Evolutionary conservation across 1,284 basidiomycete species (phyloP).

Genomic region (Ustilago shanxiensis): DNA sequence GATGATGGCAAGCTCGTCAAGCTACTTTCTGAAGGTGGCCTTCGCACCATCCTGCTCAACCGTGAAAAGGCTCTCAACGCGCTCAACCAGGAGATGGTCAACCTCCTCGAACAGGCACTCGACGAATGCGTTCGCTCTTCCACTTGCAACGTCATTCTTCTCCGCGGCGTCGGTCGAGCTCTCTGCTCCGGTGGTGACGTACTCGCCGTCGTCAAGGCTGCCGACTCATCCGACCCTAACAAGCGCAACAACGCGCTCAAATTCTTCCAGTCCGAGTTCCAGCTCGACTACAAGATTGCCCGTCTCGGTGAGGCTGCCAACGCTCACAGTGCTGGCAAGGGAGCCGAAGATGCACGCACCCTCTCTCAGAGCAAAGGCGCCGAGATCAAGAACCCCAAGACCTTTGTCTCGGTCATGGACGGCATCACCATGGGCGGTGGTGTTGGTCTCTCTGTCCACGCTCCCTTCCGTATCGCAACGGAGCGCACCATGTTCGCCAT

Average conservation of each 20-base stretch:
- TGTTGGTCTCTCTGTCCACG: conserved; percentile 88
- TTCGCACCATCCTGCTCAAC: conserved; percentile 82
- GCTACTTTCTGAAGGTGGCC: conserved; percentile 49
- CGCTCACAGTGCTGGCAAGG: conserved; percentile 73
- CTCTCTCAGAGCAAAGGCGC: conserved; percentile 45
- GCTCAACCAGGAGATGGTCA: conserved; percentile 85
- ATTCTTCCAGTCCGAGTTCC: conserved; percentile 95
- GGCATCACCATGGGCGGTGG: conserved; percentile 88
- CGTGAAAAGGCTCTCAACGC: conserved; percentile 87
- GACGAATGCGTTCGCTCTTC: conserved; percentile 74
- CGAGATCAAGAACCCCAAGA: conserved; percentile 72
- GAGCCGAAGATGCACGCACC: conserved; percentile 41
- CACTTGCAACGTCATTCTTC: conserved; percentile 57
- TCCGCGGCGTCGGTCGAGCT: conserved; percentile 77
- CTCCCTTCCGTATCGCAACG: conserved; percentile 91
- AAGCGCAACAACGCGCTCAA: conserved; percentile 76
- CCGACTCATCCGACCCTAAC: conserved; percentile 46
- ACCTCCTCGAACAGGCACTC: conserved; percentile 79
- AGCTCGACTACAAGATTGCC: conserved; percentile 87
- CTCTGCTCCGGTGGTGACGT: conserved; percentile 98
- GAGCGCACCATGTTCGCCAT: conserved; percentile 90
- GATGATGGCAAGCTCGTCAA: conserved; percentile 49
- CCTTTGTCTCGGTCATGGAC: conserved; percentile 85
- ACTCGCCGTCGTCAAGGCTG: conserved; percentile 72
- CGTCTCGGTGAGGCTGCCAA: conserved; percentile 68